Percentiles rank a stretch among this genome's conserved stretches.
These are phyloP conservation scores for Botryotinia globosa DNA, from an alignment of 2,329 filamentous ascomycete species.

Conservation along the genomic window DNA sequence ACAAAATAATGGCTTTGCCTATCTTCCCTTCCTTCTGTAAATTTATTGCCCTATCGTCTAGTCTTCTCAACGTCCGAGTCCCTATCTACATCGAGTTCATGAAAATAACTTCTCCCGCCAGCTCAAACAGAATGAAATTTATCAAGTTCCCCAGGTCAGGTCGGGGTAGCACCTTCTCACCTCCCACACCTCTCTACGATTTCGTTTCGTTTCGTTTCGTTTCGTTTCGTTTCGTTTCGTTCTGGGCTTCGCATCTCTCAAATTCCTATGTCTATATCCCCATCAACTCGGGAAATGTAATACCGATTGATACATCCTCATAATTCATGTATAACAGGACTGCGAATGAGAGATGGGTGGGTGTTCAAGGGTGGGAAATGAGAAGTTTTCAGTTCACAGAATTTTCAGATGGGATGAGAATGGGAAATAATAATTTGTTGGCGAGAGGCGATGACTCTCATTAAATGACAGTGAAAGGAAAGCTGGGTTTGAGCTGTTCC, in stretches of 20 bases:
- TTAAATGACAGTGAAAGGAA: no score
- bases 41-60: not conserved
- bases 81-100: not conserved
- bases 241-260: not conserved
- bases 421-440: not conserved
- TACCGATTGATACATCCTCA: not conserved
- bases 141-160: not conserved
- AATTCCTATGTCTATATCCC: not conserved
- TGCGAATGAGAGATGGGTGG: not conserved
- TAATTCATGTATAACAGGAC: not conserved
- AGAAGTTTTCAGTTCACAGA: not conserved
- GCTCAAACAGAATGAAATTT: not conserved
- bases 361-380: not conserved
- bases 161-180: not conserved
- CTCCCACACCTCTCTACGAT: no score
- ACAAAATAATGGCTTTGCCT: not conserved
- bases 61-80: fast-evolving
- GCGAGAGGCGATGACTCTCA: not conserved
- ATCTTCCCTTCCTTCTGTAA: not conserved
- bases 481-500: not conserved
- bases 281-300: not conserved
- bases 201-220: not conserved
- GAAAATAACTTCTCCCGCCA: not conserved
- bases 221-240: not conserved
- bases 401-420: not conserved